phyloP scores from a whole-genome alignment of 306 rosid species.

The Astragalus glycyphyllos region DNA sequence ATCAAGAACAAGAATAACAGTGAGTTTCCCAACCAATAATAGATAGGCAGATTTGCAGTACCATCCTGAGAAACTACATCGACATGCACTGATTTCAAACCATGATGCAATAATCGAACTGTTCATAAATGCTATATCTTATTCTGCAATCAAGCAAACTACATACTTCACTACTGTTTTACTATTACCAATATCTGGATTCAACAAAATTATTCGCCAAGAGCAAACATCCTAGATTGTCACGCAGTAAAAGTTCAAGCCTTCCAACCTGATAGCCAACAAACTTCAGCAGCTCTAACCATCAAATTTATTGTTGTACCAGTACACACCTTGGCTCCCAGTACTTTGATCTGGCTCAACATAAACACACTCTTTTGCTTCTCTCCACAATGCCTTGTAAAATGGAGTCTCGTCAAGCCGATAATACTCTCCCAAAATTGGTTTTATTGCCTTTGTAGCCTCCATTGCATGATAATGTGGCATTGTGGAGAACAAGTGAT shows the following conservation, averaged over 20 bases:
- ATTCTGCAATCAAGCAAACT: conserved; percentile 44
- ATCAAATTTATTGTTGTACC: conserved; percentile 77
- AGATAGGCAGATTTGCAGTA: conserved; percentile 3
- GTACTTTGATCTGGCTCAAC: conserved; percentile 76
- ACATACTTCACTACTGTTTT: background rate
- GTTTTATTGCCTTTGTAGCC: conserved; percentile 89
- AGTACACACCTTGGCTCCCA: conserved; percentile 70
- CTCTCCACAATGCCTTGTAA: conserved; percentile 80
- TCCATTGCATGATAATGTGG: conserved; percentile 98
- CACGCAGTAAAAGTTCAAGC: conserved; percentile 26
- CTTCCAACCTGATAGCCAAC: conserved; percentile 39
- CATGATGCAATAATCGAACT: conserved; percentile 32
- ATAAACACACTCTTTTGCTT: conserved; percentile 80
- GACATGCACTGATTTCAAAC: conserved; percentile 36
- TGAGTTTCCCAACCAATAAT: background rate
- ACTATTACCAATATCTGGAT: conserved; percentile 31
- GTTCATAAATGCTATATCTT: conserved; percentile 35
- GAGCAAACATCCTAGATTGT: conserved; percentile 22
- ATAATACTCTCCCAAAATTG: conserved; percentile 89
- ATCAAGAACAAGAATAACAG: conserved; percentile 28
- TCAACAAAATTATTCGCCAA: conserved; percentile 44
- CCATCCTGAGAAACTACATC: conserved; percentile 10
- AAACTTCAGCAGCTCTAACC: conserved; percentile 7
- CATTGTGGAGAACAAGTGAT: conserved; percentile 93
- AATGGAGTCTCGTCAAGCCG: conserved; percentile 73